phyloP scores from a whole-genome alignment of 2,329 filamentous ascomycete species.

The Pseudogymnoascus sp. region DNA sequence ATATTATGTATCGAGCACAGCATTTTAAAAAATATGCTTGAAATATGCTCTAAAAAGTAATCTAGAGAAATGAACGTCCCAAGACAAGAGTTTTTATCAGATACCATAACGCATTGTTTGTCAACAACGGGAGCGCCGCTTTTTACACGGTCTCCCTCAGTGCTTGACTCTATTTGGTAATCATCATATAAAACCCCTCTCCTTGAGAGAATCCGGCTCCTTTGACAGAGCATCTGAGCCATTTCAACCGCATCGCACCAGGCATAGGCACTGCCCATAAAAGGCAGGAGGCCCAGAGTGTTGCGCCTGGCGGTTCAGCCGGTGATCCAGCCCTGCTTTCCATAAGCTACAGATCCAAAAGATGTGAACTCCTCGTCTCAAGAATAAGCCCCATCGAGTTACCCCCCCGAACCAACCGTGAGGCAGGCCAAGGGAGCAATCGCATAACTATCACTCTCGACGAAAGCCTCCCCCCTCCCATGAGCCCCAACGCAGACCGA shows the following conservation, averaged over 20 bases:
- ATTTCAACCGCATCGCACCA: constrained; percentile 15
- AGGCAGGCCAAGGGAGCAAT: constrained; percentile 55
- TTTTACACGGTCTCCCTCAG: constrained; percentile 38
- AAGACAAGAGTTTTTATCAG: constrained; percentile 9
- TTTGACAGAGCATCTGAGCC: constrained; percentile 56
- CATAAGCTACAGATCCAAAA: constrained; percentile 45
- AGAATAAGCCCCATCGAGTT: constrained; percentile 99
- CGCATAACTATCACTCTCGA: constrained; percentile 98
- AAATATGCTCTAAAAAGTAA: constrained; percentile 2
- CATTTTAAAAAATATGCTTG: neutral
- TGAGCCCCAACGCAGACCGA: constrained; percentile 35
- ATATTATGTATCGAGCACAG: neutral
- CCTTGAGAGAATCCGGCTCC: constrained; percentile 47
- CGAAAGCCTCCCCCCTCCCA: constrained; percentile 62
- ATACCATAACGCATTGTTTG: constrained; percentile 8
- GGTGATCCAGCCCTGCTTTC: constrained; percentile 37
- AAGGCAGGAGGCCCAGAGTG: constrained; percentile 26
- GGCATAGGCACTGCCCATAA: constrained; percentile 21
- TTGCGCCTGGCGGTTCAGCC: constrained; percentile 10
- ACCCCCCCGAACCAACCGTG: constrained; percentile 43
- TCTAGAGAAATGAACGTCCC: constrained; percentile 1
- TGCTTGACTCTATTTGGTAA: constrained; percentile 66
- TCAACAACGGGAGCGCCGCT: constrained; percentile 7
- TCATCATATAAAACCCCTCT: constrained; percentile 46
- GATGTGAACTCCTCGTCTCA: constrained; percentile 76